Evolutionary conservation across 306 rosid genomes (phyloP), one percentile per base, ranked within the genome.

Genomic region (Quercus cerris): DNA sequence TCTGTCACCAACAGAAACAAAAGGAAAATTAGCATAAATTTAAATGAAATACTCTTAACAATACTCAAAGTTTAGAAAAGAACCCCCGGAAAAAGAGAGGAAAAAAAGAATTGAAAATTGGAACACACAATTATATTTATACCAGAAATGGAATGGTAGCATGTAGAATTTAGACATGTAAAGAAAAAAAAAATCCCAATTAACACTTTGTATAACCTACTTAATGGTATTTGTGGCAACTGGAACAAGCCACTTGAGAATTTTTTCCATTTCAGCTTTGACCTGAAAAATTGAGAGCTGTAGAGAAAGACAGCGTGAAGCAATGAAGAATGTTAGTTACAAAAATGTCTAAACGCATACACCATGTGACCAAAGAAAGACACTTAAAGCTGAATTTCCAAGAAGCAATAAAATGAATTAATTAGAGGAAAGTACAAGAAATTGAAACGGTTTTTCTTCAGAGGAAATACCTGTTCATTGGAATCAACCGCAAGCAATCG

Each of bases 211-310:
- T 77, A 75, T 58, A 57, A 80, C 97, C 62, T 86, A 95, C 99
- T 82, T 95, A 82, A 73, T 85, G 10, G 99, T 96, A 82, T 90
- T 91, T 61, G 92, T 82, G 56, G 99, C 94, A 56, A 90, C 72
- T 19, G 98, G 98, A 78, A 86, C 87, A 76, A 96, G 93, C 98
- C 98, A 96, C 52, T 80, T 81, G 49, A 96, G 92, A 67, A 81
- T 90, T 79, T 89, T 91, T 17, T 93, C 94, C 91, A 93, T 86
- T 86, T 91, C 94, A 17, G 90, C 90, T 80, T 87, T 91, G 66
- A 90, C 85, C 66, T 82, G 85, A 70, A 95, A 52, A 46, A 86
- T 73, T 61, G 89, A 76, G 70, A 80, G 84, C 99, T 96, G 83
- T 89, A 87, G 76, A 81, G 72, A 82, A 81, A 64, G 70, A 30